Conservation (phyloP, 2,329 filamentous ascomycete species). For the Diaporthe capsici region DNA sequence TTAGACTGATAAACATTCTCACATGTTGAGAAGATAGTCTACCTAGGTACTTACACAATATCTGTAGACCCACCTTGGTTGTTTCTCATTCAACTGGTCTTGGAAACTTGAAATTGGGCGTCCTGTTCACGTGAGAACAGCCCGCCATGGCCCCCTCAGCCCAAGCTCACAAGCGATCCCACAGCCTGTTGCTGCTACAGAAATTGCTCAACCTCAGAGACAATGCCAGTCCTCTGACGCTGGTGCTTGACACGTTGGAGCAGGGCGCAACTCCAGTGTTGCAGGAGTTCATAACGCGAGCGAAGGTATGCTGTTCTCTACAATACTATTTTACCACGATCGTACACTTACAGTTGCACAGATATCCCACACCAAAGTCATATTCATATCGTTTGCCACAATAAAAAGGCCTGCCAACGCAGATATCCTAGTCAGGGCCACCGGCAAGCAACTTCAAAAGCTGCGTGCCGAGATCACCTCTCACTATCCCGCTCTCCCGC, state of each 20-base stretch:
- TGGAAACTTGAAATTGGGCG: background rate
- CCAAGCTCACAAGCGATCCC: conserved; percentile 45
- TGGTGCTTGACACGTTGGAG: conserved; percentile 88
- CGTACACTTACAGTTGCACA: conserved; percentile 47
- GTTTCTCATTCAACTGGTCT: background rate
- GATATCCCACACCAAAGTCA: conserved; percentile 76
- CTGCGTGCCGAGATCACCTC: conserved; percentile 73
- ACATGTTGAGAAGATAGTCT: background rate
- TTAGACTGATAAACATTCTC: background rate
- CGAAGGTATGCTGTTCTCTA: conserved; percentile 68
- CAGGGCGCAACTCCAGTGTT: conserved; percentile 81
- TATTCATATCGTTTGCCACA: conserved; percentile 85
- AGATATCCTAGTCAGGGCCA: conserved; percentile 77
- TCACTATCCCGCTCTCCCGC: conserved; percentile 60
- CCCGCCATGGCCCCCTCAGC: conserved; percentile 44
- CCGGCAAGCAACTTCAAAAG: conserved; percentile 68
- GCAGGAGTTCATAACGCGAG: conserved; percentile 80
- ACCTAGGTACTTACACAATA: background rate
- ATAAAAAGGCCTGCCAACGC: conserved; percentile 73
- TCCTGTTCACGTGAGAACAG: too few species aligned
- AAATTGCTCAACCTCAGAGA: conserved; percentile 72
- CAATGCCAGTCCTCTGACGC: conserved; percentile 86
- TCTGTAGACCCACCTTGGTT: background rate
- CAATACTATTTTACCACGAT: background rate
- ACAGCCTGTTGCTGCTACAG: conserved; percentile 48